Evolutionary conservation across 2,329 filamentous ascomycete species (phyloP).

Genomic region (Laburnicola sp.): DNA sequence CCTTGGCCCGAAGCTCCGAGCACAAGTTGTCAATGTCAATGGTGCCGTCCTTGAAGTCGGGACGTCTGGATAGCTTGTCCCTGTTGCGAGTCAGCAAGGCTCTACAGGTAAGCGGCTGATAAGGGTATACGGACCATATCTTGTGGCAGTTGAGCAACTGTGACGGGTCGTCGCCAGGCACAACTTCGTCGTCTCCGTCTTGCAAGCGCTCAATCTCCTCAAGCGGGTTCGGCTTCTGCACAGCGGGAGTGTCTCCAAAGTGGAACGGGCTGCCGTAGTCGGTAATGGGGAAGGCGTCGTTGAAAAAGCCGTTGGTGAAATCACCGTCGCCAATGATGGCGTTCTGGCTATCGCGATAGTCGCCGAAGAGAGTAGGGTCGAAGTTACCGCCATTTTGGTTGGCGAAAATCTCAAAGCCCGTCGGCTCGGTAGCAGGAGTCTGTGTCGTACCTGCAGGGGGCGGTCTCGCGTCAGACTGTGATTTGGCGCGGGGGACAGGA

Average conservation of each 20-base stretch:
- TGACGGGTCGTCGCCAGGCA: slow-evolving; percentile 61
- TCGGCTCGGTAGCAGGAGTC: slow-evolving; percentile 31
- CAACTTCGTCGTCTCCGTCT: slow-evolving; percentile 68
- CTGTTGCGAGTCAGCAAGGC: slow-evolving; percentile 58
- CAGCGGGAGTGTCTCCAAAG: slow-evolving; percentile 53
- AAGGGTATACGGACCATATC: slow-evolving; percentile 72
- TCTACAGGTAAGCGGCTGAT: slow-evolving; percentile 1
- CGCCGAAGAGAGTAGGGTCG: slow-evolving; percentile 87
- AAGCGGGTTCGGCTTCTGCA: slow-evolving; percentile 66
- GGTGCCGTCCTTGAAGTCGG: slow-evolving; percentile 84
- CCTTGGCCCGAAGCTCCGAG: slow-evolving; percentile 90
- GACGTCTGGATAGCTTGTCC: slow-evolving; percentile 86
- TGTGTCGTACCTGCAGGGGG: slow-evolving; percentile 44
- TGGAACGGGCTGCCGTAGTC: slow-evolving; percentile 86
- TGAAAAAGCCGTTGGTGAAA: slow-evolving; percentile 70
- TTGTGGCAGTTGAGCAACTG: slow-evolving; percentile 82
- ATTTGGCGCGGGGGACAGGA: slow-evolving; percentile 55
- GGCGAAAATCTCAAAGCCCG: slow-evolving; percentile 71
- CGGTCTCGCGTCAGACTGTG: slow-evolving; percentile 47
- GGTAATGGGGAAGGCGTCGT: slow-evolving; percentile 74
- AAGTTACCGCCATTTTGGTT: slow-evolving; percentile 84
- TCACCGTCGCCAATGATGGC: slow-evolving; percentile 70
- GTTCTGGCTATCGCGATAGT: slow-evolving; percentile 88
- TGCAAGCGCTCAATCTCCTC: slow-evolving; percentile 76
- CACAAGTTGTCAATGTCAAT: slow-evolving; percentile 94